Evolutionary conservation across 495 filamentous ascomycete species (phyloP).

Genomic region (Tuber indicum): DNA sequence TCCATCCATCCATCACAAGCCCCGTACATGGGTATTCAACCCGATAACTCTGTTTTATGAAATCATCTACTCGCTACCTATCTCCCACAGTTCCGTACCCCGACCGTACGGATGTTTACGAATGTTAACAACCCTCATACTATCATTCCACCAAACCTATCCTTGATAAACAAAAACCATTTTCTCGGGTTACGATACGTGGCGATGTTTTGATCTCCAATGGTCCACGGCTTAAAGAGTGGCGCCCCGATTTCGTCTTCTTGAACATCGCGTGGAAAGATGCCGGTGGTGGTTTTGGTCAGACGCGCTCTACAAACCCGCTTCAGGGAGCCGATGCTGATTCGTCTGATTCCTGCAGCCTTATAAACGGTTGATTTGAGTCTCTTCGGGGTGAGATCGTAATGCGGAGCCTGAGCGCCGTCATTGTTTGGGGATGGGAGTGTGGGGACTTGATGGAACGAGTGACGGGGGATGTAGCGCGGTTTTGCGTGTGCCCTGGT

Average conservation of each 20-base stretch:
- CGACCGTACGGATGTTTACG: not conserved
- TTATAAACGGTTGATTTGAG: not conserved
- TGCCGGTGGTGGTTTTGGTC: rapidly evolving
- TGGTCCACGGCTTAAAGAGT: not conserved
- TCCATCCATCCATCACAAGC: too few species aligned
- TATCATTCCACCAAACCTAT: not conserved
- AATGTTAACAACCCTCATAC: not conserved
- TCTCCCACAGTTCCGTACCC: not conserved
- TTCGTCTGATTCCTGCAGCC: not conserved
- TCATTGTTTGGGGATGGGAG: rapidly evolving
- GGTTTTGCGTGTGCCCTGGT: not conserved
- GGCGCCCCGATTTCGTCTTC: not conserved
- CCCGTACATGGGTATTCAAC: too few species aligned
- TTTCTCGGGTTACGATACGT: not conserved
- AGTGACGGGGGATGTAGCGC: not conserved
- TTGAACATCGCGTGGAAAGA: not conserved
- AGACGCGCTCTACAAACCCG: not conserved
- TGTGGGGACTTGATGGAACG: not conserved
- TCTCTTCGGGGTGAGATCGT: not conserved
- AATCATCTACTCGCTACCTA: too few species aligned
- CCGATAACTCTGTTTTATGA: too few species aligned
- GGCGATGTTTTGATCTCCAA: not conserved
- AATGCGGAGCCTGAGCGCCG: rapidly evolving
- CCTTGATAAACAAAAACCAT: not conserved
- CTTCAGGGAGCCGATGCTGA: not conserved